A percentile compares a stretch with the other conserved stretches of the same genome.
Evolutionary conservation across 371 early-diverging fungal genomes (phyloP).

Genomic region (Apophysomyces sp.): DNA sequence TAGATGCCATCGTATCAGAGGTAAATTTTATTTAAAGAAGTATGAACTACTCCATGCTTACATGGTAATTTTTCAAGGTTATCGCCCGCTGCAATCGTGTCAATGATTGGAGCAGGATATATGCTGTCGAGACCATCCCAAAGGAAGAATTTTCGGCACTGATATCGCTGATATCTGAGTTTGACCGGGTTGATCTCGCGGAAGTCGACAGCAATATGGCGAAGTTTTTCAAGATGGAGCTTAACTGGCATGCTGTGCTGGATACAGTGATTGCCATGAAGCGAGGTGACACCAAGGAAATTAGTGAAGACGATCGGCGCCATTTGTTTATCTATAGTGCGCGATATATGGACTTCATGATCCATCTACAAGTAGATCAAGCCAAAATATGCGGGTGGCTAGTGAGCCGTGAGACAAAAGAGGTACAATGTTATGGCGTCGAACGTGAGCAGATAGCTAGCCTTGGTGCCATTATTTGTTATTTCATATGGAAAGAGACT

Average conservation of each 20-base stretch:
- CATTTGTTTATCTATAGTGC: conserved; percentile 36
- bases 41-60: background rate
- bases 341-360: conserved; percentile 45
- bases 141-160: conserved; percentile 14
- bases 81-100: conserved; percentile 28
- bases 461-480: conserved; percentile 28
- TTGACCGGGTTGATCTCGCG: conserved; percentile 30
- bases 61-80: conserved; percentile 21
- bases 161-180: conserved; percentile 25
- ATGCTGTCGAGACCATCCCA: conserved; percentile 11
- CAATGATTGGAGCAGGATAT: conserved; percentile 35
- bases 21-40: conserved; percentile 11
- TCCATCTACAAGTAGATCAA: conserved; percentile 24
- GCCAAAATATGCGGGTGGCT: conserved; percentile 31
- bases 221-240: conserved; percentile 13
- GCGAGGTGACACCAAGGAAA: conserved; percentile 19
- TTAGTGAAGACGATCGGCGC: conserved; percentile 21
- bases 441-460: conserved; percentile 34
- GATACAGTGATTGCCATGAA: conserved; percentile 19
- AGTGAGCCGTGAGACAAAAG: conserved; percentile 32
- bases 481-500: conserved; percentile 29
- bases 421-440: conserved; percentile 17
- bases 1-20: conserved; percentile 38
- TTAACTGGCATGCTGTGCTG: conserved; percentile 34
- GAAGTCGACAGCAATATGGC: conserved; percentile 28